These are phyloP conservation scores for Collybia sordida DNA, from an alignment of 768 basidiomycete species.

Conservation along the genomic window DNA sequence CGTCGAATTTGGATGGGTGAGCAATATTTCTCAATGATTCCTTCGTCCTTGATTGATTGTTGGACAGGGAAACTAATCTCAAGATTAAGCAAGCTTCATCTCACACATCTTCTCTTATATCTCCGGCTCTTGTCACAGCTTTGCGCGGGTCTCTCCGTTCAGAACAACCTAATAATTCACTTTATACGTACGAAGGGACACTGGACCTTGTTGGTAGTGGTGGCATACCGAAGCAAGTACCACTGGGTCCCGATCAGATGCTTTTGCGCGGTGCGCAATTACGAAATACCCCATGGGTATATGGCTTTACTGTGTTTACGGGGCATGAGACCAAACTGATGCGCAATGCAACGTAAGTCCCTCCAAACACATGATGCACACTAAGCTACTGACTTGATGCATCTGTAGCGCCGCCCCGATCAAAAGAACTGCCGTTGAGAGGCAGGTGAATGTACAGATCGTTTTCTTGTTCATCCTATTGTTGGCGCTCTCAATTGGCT, in stretches of 20 bases:
- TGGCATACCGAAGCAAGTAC: conserved; percentile 75
- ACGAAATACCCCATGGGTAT: conserved; percentile 95
- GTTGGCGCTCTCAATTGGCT: conserved; percentile 84
- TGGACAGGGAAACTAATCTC: conserved; percentile 86
- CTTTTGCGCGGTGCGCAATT: conserved; percentile 93
- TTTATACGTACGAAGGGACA: conserved; percentile 93
- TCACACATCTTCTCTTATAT: conserved; percentile 74
- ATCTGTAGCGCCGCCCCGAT: conserved; percentile 85
- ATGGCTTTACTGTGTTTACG: conserved; percentile 91
- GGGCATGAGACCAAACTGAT: conserved; percentile 99
- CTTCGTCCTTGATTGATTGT: not conserved
- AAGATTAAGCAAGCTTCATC: conserved; percentile 97
- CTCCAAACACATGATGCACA: not conserved
- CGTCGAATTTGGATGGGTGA: conserved; percentile 95
- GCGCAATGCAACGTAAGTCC: conserved; percentile 92
- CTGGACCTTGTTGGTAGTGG: conserved; percentile 59
- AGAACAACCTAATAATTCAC: conserved; percentile 95
- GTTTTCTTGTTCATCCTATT: conserved; percentile 91
- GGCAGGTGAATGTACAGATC: conserved; percentile 95
- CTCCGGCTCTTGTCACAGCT: conserved; percentile 69
- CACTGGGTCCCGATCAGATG: conserved; percentile 93
- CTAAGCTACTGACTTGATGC: not conserved
- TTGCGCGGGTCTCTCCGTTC: conserved; percentile 86
- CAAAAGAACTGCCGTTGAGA: conserved; percentile 94
- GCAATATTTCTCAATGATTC: conserved; percentile 6